Percentiles rank a stretch among this genome's conserved stretches.
phyloP scores from a whole-genome alignment of 495 filamentous ascomycete genomes.

The Xylaria grammica region DNA sequence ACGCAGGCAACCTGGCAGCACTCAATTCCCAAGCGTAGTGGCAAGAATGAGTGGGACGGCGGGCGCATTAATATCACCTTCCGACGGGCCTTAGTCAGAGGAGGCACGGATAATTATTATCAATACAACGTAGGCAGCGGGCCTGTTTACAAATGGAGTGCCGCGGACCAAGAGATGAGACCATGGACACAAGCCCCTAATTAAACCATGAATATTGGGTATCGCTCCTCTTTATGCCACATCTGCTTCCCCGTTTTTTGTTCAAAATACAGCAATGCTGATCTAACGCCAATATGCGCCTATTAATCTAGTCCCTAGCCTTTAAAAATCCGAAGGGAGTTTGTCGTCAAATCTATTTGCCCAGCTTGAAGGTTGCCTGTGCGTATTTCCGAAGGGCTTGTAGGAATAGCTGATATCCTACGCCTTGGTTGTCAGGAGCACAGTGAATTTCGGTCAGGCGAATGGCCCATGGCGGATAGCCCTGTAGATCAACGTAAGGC shows the following conservation, averaged over 20 bases:
- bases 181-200: slow-evolving; percentile 41
- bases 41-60: slow-evolving; percentile 56
- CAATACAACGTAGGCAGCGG: slow-evolving; percentile 76
- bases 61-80: slow-evolving; percentile 82
- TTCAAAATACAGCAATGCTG: background rate
- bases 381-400: slow-evolving; percentile 81
- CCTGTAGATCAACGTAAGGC: slow-evolving; percentile 77
- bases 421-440: slow-evolving; percentile 71
- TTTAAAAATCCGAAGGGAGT: background rate
- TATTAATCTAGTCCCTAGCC: background rate
- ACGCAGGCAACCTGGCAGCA: slow-evolving; percentile 77
- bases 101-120: slow-evolving; percentile 68
- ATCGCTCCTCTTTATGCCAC: background rate
- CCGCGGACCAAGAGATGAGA: slow-evolving; percentile 58
- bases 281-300: background rate
- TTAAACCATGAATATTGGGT: slow-evolving; percentile 9
- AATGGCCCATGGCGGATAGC: slow-evolving; percentile 97
- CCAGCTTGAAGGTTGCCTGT: slow-evolving; percentile 86
- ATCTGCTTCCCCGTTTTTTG: background rate
- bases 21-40: slow-evolving; percentile 71
- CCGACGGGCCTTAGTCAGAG: slow-evolving; percentile 64
- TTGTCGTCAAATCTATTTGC: slow-evolving; percentile 60
- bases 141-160: slow-evolving; percentile 66
- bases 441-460: slow-evolving; percentile 92
- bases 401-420: slow-evolving; percentile 94